Evolutionary conservation across 148 eudicot species (phyloP).

Genomic region (Amaranthus cruentus): DNA sequence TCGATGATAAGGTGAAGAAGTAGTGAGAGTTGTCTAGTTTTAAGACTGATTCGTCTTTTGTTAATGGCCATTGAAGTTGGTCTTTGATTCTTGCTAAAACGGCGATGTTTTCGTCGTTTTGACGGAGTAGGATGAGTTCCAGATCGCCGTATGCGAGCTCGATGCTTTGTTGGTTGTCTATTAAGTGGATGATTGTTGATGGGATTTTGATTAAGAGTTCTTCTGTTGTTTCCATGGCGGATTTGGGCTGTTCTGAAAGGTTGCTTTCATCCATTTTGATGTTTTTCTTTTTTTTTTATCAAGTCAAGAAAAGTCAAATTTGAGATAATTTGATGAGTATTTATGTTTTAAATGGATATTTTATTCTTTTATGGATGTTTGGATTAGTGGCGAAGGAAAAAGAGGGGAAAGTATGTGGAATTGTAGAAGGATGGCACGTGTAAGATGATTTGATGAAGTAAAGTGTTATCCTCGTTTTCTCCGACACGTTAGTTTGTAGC

Average conservation of each 20-base stretch:
- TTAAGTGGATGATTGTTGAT: slow-evolving; percentile 48
- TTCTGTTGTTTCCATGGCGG: slow-evolving; percentile 38
- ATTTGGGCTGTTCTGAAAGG: not conserved
- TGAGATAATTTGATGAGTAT: not conserved
- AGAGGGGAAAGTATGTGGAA: not conserved
- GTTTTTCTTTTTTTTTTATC: not conserved
- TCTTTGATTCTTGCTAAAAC: slow-evolving; percentile 62
- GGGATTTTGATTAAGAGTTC: slow-evolving; percentile 56
- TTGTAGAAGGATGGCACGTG: not conserved
- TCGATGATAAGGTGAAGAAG: slow-evolving; percentile 49
- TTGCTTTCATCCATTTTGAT: slow-evolving; percentile 9
- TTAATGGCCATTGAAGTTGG: slow-evolving; percentile 76
- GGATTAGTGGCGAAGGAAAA: slow-evolving; percentile 19
- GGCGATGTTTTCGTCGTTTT: slow-evolving; percentile 54
- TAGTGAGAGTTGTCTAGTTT: slow-evolving; percentile 77
- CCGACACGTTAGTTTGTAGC: slow-evolving; percentile 6
- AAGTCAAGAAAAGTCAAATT: not conserved
- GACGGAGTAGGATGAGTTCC: slow-evolving; percentile 46
- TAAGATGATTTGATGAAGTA: not conserved
- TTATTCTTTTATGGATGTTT: not conserved
- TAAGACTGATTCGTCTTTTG: slow-evolving; percentile 65
- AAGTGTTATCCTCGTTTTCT: slow-evolving; percentile 9
- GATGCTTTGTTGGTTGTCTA: slow-evolving; percentile 59
- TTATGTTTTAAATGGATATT: not conserved
- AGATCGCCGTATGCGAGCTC: slow-evolving; percentile 68